These are phyloP conservation scores for Aspergillus quadrilineatus DNA, from an alignment of 2,329 filamentous ascomycete genomes.

Conservation along the genomic window DNA sequence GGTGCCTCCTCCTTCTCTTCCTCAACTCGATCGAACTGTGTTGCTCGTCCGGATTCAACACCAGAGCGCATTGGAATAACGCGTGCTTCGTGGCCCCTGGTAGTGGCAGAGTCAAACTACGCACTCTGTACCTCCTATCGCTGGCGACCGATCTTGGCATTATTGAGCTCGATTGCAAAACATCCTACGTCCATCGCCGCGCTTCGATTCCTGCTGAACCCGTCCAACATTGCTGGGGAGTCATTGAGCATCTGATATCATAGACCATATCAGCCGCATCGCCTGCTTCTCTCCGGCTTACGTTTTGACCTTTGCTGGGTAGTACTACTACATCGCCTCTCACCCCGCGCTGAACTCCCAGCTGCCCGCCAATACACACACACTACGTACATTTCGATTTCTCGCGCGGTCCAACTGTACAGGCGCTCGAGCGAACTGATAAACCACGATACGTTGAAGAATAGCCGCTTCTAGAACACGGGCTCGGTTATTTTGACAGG, in stretches of 20 bases:
- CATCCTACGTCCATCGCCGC: neutral
- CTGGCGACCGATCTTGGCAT: conserved; percentile 6
- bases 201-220: neutral
- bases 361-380: conserved; percentile 2
- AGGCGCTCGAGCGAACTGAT: conserved; percentile 1
- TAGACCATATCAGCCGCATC: neutral
- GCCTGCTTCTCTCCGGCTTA: neutral
- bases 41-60: neutral
- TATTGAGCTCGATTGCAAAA: conserved; percentile 1
- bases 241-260: neutral
- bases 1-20: neutral
- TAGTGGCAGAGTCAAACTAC: neutral
- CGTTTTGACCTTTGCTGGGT: conserved; percentile 7
- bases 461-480: neutral
- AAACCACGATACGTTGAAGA: neutral
- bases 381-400: neutral
- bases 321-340: conserved; percentile 11
- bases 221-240: neutral
- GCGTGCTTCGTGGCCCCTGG: neutral
- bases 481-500: neutral
- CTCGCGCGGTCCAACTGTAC: conserved; percentile 4
- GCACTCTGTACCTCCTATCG: neutral
- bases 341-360: conserved; percentile 9
- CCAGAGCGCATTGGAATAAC: neutral
- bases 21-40: neutral